Percentiles rank a stretch among this genome's conserved stretches.
phyloP scores from a whole-genome alignment of 805 yeast species.

The Isabelozyma gotoi region DNA sequence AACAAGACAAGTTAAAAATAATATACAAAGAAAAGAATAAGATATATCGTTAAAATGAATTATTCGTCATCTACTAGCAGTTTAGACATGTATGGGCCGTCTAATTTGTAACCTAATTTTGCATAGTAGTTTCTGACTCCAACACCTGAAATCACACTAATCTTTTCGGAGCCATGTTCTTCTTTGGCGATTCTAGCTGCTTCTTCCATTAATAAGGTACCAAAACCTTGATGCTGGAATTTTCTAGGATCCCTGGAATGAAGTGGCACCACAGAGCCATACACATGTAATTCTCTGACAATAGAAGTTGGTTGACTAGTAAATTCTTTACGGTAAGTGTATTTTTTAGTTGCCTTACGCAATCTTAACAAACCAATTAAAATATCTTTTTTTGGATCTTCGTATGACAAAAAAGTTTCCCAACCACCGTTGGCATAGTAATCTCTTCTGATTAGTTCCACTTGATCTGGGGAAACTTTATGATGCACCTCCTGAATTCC shows the following conservation, averaged over 20 bases:
- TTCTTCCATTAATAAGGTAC: constrained; percentile 96
- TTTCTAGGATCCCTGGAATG: constrained; percentile 96
- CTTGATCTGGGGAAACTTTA: constrained; percentile 95
- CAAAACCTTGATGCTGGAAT: constrained; percentile 99
- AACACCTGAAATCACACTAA: constrained; percentile 94
- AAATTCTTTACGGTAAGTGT: constrained; percentile 89
- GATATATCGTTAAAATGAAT: neutral
- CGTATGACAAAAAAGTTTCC: constrained; percentile 96
- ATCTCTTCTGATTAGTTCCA: constrained; percentile 91
- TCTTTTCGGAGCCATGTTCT: constrained; percentile 90
- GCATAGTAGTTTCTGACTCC: constrained; percentile 97
- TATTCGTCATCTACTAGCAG: constrained; percentile 11
- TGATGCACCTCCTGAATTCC: constrained; percentile 99
- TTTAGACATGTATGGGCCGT: constrained; percentile 97
- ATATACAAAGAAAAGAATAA: neutral
- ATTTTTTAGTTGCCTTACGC: constrained; percentile 83
- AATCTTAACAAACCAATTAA: constrained; percentile 86
- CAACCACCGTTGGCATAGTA: constrained; percentile 98
- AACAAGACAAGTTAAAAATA: neutral
- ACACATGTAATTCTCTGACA: constrained; percentile 96
- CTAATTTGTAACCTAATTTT: constrained; percentile 84
- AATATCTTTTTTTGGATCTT: constrained; percentile 95
- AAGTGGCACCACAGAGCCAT: constrained; percentile 95
- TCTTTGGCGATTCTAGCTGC: constrained; percentile 94
- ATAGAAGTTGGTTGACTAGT: constrained; percentile 81